Evolutionary conservation across 805 yeast genomes (phyloP), one percentile per base, ranked within the genome.

Genomic region (Saccharomycopsis javanensis): DNA sequence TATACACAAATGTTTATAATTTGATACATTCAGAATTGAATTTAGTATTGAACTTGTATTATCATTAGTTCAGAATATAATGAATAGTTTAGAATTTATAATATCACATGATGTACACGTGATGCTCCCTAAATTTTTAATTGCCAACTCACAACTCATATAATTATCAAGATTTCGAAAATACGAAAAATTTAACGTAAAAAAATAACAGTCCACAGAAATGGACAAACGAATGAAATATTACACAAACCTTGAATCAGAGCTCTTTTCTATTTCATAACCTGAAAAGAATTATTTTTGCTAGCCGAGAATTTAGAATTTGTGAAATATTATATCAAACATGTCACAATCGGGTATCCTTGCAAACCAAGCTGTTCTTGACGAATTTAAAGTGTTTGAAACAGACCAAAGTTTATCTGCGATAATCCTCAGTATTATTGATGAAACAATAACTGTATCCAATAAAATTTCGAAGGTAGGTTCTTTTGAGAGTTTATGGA

Each of bases 281-380:
- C 13, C 13, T 8, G 35, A 37, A 25, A 16, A 8, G 18, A 3
- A 16, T 5, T 4, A 37, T 37, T 37, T 13, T 11, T 42, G 25
- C 3, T 42, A 42, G n/a, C 11, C 15, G 1, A 11, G 15, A n/a
- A n/a, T n/a, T n/a, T n/a, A n/a, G n/a, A n/a, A n/a, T n/a, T n/a
- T n/a, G n/a, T n/a, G n/a, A n/a, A n/a, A n/a, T n/a, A n/a, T n/a
- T n/a, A n/a, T n/a, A n/a, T 18, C 13, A 25, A 53, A 25, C 1
- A 83, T 84, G 89, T 83, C 89, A 1, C 86, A 81, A 66, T 81
- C 87, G 0, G 88, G 89, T 57, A 84, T 84, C 57, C 62, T 64
- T 10, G 71, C 72, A 2, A 64, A 66, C 27, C 66, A 66, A 60
- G 62, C 57, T 0, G 59, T 70, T 25, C 53, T 67, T 34, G 64